phyloP scores from a whole-genome alignment of 805 yeast genomes.

The Sporopachydermia quercuum region DNA sequence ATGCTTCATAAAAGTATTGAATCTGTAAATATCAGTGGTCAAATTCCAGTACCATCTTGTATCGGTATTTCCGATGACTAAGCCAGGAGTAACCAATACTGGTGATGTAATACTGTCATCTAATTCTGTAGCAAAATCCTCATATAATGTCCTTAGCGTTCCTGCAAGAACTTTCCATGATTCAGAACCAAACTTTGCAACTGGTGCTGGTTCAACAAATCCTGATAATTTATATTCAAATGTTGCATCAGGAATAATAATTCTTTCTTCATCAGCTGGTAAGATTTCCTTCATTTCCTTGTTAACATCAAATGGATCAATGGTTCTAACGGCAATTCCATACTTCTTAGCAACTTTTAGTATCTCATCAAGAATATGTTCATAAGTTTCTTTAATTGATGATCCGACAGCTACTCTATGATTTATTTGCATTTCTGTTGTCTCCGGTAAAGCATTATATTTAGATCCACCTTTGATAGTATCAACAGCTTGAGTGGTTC shows the following conservation, averaged over 20 bases:
- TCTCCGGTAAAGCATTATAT: slow-evolving; percentile 65
- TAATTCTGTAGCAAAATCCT: slow-evolving; percentile 26
- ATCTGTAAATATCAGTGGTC: slow-evolving; percentile 46
- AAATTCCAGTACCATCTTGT: slow-evolving; percentile 51
- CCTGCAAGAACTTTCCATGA: slow-evolving; percentile 49
- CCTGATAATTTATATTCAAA: slow-evolving; percentile 31
- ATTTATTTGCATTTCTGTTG: slow-evolving; percentile 37
- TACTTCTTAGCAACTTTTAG: slow-evolving; percentile 28
- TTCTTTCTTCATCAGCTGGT: slow-evolving; percentile 28
- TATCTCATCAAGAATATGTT: slow-evolving; percentile 24
- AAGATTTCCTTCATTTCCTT: slow-evolving; percentile 15
- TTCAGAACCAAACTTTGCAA: slow-evolving; percentile 26
- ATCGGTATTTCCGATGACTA: slow-evolving; percentile 61
- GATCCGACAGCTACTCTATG: slow-evolving; percentile 52
- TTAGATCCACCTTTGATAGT: slow-evolving; percentile 60
- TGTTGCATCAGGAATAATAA: slow-evolving; percentile 15
- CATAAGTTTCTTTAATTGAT: slow-evolving; percentile 26
- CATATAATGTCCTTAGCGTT: slow-evolving; percentile 44
- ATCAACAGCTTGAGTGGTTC: slow-evolving; percentile 57
- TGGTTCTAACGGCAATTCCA: slow-evolving; percentile 30
- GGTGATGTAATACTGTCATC: slow-evolving; percentile 19
- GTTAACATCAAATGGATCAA: slow-evolving; percentile 6
- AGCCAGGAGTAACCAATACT: slow-evolving; percentile 37
- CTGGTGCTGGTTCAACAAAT: slow-evolving; percentile 29
- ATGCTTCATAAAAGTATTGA: slow-evolving; percentile 31